These are phyloP conservation scores for Ceratobasidium theobromae DNA, from an alignment of 1,284 basidiomycete species.

Conservation along the genomic window DNA sequence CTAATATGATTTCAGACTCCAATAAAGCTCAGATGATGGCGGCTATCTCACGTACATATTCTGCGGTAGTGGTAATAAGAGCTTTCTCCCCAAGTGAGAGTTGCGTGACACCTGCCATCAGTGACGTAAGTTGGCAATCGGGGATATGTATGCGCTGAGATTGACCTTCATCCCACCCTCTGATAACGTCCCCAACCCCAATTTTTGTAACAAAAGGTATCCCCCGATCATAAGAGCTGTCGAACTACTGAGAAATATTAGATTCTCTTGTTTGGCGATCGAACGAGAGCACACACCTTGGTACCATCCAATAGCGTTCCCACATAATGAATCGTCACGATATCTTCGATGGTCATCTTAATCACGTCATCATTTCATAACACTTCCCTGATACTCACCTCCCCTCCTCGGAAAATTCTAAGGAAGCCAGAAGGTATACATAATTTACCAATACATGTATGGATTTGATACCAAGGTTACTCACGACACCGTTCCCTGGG, in stretches of 20 bases:
- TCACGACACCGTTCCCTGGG: constrained; percentile 49
- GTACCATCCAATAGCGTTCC: constrained; percentile 63
- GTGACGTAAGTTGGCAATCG: not conserved
- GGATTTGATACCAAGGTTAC: not conserved
- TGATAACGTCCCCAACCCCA: constrained; percentile 80
- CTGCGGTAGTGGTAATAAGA: constrained; percentile 61
- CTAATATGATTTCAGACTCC: constrained; percentile 4
- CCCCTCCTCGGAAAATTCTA: constrained; percentile 53
- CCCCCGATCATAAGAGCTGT: constrained; percentile 46
- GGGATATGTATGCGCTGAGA: constrained; percentile 39
- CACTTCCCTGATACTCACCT: constrained; percentile 47
- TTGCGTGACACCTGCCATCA: constrained; percentile 62
- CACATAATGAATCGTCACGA: constrained; percentile 69
- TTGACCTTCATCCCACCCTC: constrained; percentile 93
- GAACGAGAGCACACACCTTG: constrained; percentile 38
- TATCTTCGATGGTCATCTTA: constrained; percentile 46
- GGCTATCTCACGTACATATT: constrained; percentile 56
- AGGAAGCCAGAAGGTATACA: not conserved
- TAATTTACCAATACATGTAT: too few species aligned
- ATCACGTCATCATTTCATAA: constrained; percentile 1
- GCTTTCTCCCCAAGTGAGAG: constrained; percentile 81
- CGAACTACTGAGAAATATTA: constrained; percentile 29
- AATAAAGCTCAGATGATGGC: not conserved
- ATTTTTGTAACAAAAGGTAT: constrained; percentile 73
- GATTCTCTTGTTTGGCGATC: not conserved